phyloP scores from a whole-genome alignment of 305 asterid genomes.

The Fraxinus angustifolia region DNA sequence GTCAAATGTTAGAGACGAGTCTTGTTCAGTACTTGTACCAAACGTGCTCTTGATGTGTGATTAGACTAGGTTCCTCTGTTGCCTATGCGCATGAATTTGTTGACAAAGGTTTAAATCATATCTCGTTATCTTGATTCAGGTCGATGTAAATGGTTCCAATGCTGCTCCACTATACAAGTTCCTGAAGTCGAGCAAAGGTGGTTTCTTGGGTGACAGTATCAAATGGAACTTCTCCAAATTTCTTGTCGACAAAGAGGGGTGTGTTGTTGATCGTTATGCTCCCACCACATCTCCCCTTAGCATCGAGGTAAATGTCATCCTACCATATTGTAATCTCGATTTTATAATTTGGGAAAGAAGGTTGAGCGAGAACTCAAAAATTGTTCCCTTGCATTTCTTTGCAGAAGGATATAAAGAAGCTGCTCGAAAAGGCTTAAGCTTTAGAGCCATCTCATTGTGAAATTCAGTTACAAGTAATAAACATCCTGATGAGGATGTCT shows the following conservation, averaged over 20 bases:
- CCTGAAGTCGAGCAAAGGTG: slow-evolving; percentile 73
- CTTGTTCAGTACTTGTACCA: background rate
- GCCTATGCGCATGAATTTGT: background rate
- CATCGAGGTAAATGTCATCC: slow-evolving; percentile 61
- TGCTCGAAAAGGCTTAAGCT: slow-evolving; percentile 31
- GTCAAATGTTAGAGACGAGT: background rate
- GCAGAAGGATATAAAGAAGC: slow-evolving; percentile 56
- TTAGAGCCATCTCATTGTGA: background rate
- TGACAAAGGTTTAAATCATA: background rate
- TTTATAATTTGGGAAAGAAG: background rate
- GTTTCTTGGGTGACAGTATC: slow-evolving; percentile 66
- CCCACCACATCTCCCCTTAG: slow-evolving; percentile 88
- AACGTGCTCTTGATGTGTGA: background rate
- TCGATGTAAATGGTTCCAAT: slow-evolving; percentile 78
- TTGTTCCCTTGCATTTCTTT: background rate
- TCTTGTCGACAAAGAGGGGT: slow-evolving; percentile 72
- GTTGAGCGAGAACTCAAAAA: background rate
- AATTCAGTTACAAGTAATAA: background rate
- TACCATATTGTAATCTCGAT: background rate
- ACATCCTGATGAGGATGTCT: background rate
- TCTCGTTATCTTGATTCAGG: slow-evolving; percentile 30
- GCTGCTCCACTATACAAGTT: slow-evolving; percentile 75
- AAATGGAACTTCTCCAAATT: slow-evolving; percentile 87
- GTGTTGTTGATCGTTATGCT: slow-evolving; percentile 81
- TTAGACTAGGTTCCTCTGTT: background rate